A percentile compares a stretch with the other conserved stretches of the same genome.
phyloP scores from a whole-genome alignment of 768 basidiomycete species.

The Agaricus subrufescens region DNA sequence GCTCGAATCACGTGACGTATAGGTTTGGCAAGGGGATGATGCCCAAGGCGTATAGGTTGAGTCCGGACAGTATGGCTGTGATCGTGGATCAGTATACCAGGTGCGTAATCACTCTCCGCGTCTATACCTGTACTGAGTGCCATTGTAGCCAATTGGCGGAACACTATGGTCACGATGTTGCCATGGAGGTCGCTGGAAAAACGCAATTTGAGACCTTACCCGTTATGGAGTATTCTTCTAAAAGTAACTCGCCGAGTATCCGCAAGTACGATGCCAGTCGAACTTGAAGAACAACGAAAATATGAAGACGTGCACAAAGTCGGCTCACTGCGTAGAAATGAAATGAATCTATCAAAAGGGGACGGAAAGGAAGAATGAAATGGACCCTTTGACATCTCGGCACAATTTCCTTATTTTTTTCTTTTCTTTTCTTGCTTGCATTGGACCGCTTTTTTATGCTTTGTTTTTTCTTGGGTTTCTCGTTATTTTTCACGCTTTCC shows the following conservation, averaged over 20 bases:
- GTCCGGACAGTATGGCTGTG: slow-evolving; percentile 68
- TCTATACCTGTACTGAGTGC: background rate
- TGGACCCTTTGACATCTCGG: too few relatives aligned
- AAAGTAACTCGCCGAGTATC: background rate
- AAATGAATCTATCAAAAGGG: too few relatives aligned
- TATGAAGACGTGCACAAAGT: too few relatives aligned
- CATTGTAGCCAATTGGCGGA: slow-evolving; percentile 9
- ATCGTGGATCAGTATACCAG: slow-evolving; percentile 84
- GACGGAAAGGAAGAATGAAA: too few relatives aligned
- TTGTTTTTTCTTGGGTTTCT: too few relatives aligned
- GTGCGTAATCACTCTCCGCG: slow-evolving; percentile 31
- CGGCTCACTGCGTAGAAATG: too few relatives aligned
- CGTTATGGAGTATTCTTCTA: slow-evolving; percentile 1
- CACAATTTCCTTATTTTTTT: too few relatives aligned
- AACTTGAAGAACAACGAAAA: background rate
- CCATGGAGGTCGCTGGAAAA: slow-evolving; percentile 9
- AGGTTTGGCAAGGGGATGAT: slow-evolving; percentile 87
- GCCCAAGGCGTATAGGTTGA: slow-evolving; percentile 77
- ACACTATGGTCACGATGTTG: slow-evolving; percentile 13
- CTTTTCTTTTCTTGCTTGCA: too few relatives aligned
- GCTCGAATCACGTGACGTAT: slow-evolving; percentile 82
- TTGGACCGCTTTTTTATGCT: too few relatives aligned
- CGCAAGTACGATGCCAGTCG: background rate
- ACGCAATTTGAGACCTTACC: slow-evolving; percentile 7
- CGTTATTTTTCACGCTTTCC: too few relatives aligned